These are phyloP conservation scores for Juglanconis sp. DNA, from an alignment of 2,329 filamentous ascomycete species.

Conservation along the genomic window DNA sequence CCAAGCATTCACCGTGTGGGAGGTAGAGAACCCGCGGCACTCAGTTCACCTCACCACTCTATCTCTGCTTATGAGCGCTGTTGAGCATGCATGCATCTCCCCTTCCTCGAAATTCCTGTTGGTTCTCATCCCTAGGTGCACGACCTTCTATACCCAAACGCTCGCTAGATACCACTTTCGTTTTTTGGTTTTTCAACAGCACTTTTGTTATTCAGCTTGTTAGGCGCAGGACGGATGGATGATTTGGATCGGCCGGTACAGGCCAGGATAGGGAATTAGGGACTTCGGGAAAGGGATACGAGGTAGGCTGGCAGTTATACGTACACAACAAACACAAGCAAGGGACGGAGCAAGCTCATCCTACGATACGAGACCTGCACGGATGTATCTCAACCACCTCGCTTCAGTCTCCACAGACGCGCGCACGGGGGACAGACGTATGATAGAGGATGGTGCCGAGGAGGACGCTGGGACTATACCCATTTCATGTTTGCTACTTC, in stretches of 20 bases:
- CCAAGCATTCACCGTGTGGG: background rate
- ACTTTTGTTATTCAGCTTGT: background rate
- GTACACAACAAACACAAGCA: no score
- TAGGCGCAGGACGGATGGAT: background rate
- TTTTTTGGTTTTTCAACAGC: background rate
- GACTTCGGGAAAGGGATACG: no score
- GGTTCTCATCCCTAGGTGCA: background rate
- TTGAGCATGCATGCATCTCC: slow-evolving; percentile 7
- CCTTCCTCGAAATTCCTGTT: background rate
- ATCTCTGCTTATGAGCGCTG: slow-evolving; percentile 1
- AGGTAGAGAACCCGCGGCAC: background rate
- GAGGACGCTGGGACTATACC: no score
- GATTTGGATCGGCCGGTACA: no score
- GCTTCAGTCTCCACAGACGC: no score
- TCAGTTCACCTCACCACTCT: background rate
- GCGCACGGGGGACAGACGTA: no score
- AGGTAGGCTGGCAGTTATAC: no score
- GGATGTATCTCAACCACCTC: no score
- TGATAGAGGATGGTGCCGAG: no score
- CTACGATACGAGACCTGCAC: no score
- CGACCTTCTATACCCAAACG: slow-evolving; percentile 14
- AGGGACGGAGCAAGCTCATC: no score
- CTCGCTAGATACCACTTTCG: slow-evolving; percentile 13
- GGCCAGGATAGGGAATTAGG: background rate
- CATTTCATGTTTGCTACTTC: no score